Evolutionary conservation across 2,329 filamentous ascomycete genomes (phyloP), one percentile per base, ranked within the genome.

Genomic region (Sporothrix brasiliensis): DNA sequence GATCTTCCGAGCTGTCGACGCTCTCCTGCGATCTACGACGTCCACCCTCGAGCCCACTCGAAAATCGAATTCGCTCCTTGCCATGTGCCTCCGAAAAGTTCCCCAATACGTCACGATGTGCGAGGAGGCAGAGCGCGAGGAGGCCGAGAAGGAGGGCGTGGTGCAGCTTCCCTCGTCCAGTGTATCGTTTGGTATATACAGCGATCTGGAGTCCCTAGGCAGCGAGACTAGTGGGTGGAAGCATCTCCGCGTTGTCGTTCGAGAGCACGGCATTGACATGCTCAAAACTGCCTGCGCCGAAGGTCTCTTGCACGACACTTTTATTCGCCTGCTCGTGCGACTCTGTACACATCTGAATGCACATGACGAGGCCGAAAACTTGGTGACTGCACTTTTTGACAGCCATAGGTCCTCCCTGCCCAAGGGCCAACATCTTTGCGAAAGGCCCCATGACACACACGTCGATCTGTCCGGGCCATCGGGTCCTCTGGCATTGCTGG

Each of bases 31-130:
- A 52, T 80, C 81, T 4, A 85, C 83, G 3, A 21, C 76, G 67
- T 21, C 68, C 69, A 11, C 1, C 2, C 16, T 66, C n/a, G 49
- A 72, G 14, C 16, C 56, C 14, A 3, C 24, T 2, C 41, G 24
- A 10, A 70, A 68, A 54, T 24, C 56, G 1, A 81, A 78, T 34
- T 84, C 84, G 4, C 78, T 87, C 11, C 72, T 86, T 21, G 80
- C 81, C 24, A 83, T 84, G 80, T 85, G 83, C 70, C 78, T 87
- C 6, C 79, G 81, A 68, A 81, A 80, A 71, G 77, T 87, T 16
- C 85, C 85, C 1, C 77, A 78, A 19, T 85, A 83, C 72, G 82
- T 86, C 44, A 75, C 77, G 1, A 79, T 80, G 44, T 80, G 85
- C n/a, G 81, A 86, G 70, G 76, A 76, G 1, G 79, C 79, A 77